Evolutionary conservation across 169 alveolate genomes (phyloP).

Genomic region (Eimeria praecox): DNA sequence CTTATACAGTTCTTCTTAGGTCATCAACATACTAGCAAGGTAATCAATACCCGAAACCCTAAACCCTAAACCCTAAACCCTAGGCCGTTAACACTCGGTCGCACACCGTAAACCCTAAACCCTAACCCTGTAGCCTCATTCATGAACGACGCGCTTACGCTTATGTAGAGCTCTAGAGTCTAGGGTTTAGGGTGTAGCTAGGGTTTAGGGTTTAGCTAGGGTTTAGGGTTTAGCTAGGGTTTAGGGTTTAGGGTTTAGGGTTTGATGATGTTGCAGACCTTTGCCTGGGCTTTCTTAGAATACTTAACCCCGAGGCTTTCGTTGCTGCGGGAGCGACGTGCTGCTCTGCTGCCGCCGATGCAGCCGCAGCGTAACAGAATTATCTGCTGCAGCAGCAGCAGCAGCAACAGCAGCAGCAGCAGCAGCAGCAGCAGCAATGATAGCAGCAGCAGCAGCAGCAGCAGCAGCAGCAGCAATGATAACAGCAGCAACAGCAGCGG

Average conservation of each 20-base stretch:
- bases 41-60: neutral
- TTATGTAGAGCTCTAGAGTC: too few species aligned
- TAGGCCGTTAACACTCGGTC: too few species aligned
- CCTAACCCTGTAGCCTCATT: too few species aligned
- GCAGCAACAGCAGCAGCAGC: slow-evolving; percentile 44
- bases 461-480: slow-evolving; percentile 10
- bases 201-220: neutral
- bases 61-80: neutral
- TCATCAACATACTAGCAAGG: slow-evolving; percentile 79
- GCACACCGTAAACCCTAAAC: too few species aligned
- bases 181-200: neutral
- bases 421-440: slow-evolving; percentile 40
- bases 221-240: slow-evolving; percentile 24
- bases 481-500: slow-evolving; percentile 37
- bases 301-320: slow-evolving; percentile 45
- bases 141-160: too few species aligned
- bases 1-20: slow-evolving; percentile 76
- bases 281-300: slow-evolving; percentile 71
- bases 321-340: slow-evolving; percentile 70
- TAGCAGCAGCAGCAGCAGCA: slow-evolving; percentile 35
- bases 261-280: slow-evolving; percentile 44
- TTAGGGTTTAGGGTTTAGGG: slow-evolving; percentile 57
- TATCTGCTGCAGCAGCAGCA: slow-evolving; percentile 1
- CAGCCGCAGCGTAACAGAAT: slow-evolving; percentile 55
- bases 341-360: slow-evolving; percentile 77